phyloP scores from a whole-genome alignment of 1,284 basidiomycete species.

The Ustilago trichophora region DNA sequence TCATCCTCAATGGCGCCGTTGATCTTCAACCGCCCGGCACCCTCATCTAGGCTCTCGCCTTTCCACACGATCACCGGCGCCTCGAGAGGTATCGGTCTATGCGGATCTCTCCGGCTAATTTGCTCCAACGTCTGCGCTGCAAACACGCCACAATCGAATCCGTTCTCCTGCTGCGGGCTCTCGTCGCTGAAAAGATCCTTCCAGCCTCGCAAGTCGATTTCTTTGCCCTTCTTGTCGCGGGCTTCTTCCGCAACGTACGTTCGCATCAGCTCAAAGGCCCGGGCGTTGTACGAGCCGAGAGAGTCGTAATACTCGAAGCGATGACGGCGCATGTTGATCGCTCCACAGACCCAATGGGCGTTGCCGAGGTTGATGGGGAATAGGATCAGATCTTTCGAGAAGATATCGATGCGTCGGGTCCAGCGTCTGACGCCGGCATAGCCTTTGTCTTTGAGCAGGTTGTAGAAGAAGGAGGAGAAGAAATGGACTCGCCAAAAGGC shows the following conservation, averaged over 20 bases:
- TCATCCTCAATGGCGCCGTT: conserved; percentile 1
- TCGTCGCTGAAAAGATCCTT: conserved; percentile 63
- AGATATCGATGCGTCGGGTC: conserved; percentile 95
- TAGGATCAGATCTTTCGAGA: conserved; percentile 85
- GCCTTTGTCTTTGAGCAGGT: conserved; percentile 77
- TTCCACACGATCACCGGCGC: conserved; percentile 32
- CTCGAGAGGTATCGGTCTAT: conserved; percentile 34
- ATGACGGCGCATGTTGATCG: conserved; percentile 86
- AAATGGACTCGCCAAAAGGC: conserved; percentile 75
- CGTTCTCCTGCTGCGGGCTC: conserved; percentile 90
- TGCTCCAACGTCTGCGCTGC: conserved; percentile 90
- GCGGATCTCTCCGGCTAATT: conserved; percentile 77
- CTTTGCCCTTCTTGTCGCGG: conserved; percentile 81
- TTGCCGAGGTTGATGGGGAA: conserved; percentile 91
- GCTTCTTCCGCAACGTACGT: conserved; percentile 84
- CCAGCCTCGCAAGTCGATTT: conserved; percentile 83
- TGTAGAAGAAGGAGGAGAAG: conserved; percentile 93
- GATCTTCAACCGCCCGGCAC: conserved; percentile 21
- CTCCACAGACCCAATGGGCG: conserved; percentile 92
- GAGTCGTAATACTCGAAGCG: conserved; percentile 97
- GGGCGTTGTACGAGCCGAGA: conserved; percentile 74
- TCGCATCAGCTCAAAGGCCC: conserved; percentile 80
- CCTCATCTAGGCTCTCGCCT: conserved; percentile 66
- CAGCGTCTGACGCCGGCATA: conserved; percentile 86
- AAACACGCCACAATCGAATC: conserved; percentile 95